These are phyloP conservation scores for Geum urbanum DNA, from an alignment of 306 rosid species.

Conservation along the genomic window DNA sequence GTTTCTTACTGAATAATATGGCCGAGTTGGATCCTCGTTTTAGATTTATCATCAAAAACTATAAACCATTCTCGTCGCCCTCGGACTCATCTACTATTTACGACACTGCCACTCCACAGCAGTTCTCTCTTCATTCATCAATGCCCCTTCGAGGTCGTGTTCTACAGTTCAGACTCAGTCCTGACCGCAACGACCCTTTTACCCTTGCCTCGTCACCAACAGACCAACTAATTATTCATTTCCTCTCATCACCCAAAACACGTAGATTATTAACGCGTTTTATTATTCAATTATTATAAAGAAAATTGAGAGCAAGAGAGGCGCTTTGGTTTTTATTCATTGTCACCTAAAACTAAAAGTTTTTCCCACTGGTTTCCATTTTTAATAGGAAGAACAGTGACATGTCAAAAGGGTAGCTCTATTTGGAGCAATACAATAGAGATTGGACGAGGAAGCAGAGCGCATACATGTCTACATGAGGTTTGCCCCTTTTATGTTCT, in stretches of 20 bases:
- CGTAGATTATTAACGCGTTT: too few relatives aligned
- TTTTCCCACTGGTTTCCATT: neutral
- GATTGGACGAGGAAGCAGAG: neutral
- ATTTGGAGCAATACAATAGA: neutral
- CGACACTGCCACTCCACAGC: slow-evolving; percentile 35
- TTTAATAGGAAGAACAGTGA: neutral
- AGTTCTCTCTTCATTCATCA: slow-evolving; percentile 9
- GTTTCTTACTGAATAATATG: slow-evolving; percentile 23
- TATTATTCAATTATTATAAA: too few relatives aligned
- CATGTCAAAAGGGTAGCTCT: neutral
- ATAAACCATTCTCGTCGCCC: slow-evolving; percentile 2
- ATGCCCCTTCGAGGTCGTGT: neutral
- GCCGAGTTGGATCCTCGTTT: slow-evolving; percentile 43
- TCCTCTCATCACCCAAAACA: too few relatives aligned
- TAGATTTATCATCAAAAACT: slow-evolving; percentile 20
- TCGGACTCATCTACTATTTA: slow-evolving; percentile 13
- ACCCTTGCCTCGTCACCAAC: slow-evolving; percentile 4
- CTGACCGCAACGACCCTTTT: neutral
- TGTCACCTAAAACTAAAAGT: neutral
- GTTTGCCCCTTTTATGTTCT: neutral
- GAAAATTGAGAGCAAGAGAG: neutral
- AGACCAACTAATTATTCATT: too few relatives aligned
- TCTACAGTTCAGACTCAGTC: neutral
- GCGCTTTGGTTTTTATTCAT: neutral
- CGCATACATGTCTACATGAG: neutral